A percentile compares a stretch with the other conserved stretches of the same genome.
Conservation (phyloP, 2,329 filamentous ascomycete species). For the Sclerotinia glacialis region DNA sequence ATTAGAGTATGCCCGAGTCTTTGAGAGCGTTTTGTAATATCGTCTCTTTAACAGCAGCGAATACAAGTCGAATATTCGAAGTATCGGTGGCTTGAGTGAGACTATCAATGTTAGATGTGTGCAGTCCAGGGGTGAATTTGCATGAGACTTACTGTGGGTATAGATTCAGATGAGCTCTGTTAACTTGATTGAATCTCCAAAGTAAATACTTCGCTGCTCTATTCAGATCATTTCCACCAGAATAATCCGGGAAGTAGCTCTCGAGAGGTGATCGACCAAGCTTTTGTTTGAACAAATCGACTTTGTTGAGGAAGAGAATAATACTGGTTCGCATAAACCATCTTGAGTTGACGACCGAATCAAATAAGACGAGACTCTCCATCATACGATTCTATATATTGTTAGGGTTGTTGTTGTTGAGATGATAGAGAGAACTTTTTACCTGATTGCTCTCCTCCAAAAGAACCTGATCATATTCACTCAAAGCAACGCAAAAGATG, state of each 20-base stretch:
- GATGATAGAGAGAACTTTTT: slow-evolving; percentile 41
- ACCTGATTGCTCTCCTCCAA: slow-evolving; percentile 97
- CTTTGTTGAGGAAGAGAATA: slow-evolving; percentile 97
- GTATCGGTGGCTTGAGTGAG: slow-evolving; percentile 98
- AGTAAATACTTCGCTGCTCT: slow-evolving; percentile 96
- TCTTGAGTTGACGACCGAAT: slow-evolving; percentile 96
- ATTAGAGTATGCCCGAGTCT: slow-evolving; percentile 90
- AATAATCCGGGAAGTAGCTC: slow-evolving; percentile 98
- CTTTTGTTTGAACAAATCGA: slow-evolving; percentile 96
- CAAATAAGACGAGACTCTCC: slow-evolving; percentile 93
- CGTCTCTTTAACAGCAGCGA: slow-evolving; percentile 97
- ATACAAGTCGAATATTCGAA: slow-evolving; percentile 95
- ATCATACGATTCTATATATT: slow-evolving; percentile 89
- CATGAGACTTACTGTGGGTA: slow-evolving; percentile 82
- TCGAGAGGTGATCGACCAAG: slow-evolving; percentile 82
- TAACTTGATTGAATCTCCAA: slow-evolving; percentile 99
- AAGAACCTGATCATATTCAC: slow-evolving; percentile 96
- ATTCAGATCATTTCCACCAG: slow-evolving; percentile 95
- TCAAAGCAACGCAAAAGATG: slow-evolving; percentile 97
- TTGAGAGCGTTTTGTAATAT: slow-evolving; percentile 97
- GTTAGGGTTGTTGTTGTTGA: slow-evolving; percentile 25
- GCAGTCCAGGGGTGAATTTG: not conserved
- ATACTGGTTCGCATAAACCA: slow-evolving; percentile 99
- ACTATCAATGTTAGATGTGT: slow-evolving; percentile 49
- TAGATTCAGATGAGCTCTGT: slow-evolving; percentile 89